Evolutionary conservation across 2,329 filamentous ascomycete species (phyloP).

Genomic region (Nigrospora sphaerica): DNA sequence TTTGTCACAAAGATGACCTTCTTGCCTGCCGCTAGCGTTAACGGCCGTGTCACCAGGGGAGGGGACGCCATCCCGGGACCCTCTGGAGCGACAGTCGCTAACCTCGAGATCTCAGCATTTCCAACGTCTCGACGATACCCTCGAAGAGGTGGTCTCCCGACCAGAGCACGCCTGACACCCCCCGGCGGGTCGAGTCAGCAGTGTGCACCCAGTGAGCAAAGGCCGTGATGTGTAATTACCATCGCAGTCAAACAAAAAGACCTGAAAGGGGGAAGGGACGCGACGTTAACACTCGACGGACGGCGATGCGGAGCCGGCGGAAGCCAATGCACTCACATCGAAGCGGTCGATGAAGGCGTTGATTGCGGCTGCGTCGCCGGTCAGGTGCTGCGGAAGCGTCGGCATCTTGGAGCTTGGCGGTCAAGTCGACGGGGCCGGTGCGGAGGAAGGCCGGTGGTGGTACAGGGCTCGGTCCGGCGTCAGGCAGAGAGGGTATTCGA

Average conservation of each 20-base stretch:
- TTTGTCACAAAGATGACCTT: constrained; percentile 95
- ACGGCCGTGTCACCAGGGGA: not conserved
- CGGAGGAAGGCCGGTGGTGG: too few species aligned
- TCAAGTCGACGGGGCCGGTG: too few species aligned
- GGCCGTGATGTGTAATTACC: constrained; percentile 46
- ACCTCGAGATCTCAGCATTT: constrained; percentile 78
- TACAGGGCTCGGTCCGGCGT: too few species aligned
- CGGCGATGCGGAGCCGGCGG: constrained; percentile 10
- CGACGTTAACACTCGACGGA: not conserved
- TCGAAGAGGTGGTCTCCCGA: constrained; percentile 88
- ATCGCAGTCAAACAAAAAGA: constrained; percentile 95
- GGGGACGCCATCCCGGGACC: not conserved
- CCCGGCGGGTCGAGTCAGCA: not conserved
- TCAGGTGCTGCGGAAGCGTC: constrained; percentile 57
- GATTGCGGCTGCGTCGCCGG: constrained; percentile 70
- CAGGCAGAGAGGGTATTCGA: too few species aligned
- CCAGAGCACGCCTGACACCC: constrained; percentile 71
- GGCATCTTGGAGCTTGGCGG: constrained; percentile 17
- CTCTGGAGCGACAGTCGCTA: constrained; percentile 6
- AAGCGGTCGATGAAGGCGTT: constrained; percentile 82
- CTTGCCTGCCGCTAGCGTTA: constrained; percentile 56
- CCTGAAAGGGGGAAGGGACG: constrained; percentile 38
- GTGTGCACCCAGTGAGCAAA: not conserved
- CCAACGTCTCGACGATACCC: constrained; percentile 76
- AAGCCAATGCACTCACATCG: constrained; percentile 59